Percentiles rank a stretch among this genome's conserved stretches.
Evolutionary conservation across 495 filamentous ascomycete species (phyloP).

Genomic region (Amniculicola lignicola): DNA sequence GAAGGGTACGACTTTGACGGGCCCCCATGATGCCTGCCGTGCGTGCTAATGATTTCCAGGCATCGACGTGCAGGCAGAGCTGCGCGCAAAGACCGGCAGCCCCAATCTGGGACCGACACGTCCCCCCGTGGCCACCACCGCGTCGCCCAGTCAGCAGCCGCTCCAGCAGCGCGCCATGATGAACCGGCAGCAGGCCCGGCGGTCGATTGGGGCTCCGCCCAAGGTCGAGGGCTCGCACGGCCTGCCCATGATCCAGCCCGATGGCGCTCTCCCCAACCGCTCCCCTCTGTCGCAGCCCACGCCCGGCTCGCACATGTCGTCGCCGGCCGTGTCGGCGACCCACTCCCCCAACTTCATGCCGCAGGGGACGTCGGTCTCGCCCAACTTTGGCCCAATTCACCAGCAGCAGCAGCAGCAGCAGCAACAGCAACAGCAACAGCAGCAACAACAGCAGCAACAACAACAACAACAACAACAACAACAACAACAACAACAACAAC

Average conservation of each 20-base stretch:
- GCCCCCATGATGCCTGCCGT: neutral
- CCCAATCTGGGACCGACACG: slow-evolving; percentile 63
- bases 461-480: slow-evolving; percentile 47
- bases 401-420: slow-evolving; percentile 47
- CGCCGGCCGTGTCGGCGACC: slow-evolving; percentile 63
- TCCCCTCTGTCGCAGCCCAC: slow-evolving; percentile 69
- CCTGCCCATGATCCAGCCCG: slow-evolving; percentile 34
- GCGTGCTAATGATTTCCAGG: slow-evolving; percentile 50
- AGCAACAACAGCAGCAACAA: slow-evolving; percentile 47
- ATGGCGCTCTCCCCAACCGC: slow-evolving; percentile 37
- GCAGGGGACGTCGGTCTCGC: slow-evolving; percentile 65
- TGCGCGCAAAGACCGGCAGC: slow-evolving; percentile 81
- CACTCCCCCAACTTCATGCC: slow-evolving; percentile 64
- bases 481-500: slow-evolving; percentile 46
- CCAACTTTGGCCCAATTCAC: slow-evolving; percentile 59
- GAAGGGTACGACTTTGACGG: slow-evolving; percentile 63
- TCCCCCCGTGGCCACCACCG: slow-evolving; percentile 58
- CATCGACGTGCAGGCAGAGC: slow-evolving; percentile 95
- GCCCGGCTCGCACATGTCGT: slow-evolving; percentile 76
- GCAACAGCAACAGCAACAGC: too few species aligned
- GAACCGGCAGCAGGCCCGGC: slow-evolving; percentile 63
- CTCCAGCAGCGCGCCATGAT: slow-evolving; percentile 71
- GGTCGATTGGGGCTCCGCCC: slow-evolving; percentile 66
- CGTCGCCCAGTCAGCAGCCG: slow-evolving; percentile 55
- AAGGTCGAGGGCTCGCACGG: slow-evolving; percentile 41